A percentile compares a stretch with the other conserved stretches of the same genome.
These are phyloP conservation scores for Ceratobasidium sp. DNA, from an alignment of 1,284 basidiomycete species.

Conservation along the genomic window DNA sequence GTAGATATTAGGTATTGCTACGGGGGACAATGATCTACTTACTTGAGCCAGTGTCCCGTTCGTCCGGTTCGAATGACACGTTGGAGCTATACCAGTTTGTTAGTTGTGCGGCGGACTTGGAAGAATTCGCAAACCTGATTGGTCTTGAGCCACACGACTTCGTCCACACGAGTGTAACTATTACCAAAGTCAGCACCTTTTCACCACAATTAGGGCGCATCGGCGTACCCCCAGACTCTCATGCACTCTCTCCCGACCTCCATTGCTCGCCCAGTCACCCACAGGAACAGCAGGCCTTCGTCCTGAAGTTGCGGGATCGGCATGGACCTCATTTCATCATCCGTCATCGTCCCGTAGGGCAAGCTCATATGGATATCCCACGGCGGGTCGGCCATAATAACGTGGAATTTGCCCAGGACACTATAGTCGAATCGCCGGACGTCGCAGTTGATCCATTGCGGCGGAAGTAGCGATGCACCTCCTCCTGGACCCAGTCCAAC, in stretches of 20 bases:
- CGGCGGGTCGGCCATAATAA: slow-evolving; percentile 98
- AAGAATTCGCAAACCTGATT: slow-evolving; percentile 69
- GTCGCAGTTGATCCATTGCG: slow-evolving; percentile 98
- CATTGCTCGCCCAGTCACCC: slow-evolving; percentile 99
- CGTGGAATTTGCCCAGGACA: slow-evolving; percentile 95
- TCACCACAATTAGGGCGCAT: neutral
- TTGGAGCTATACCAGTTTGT: slow-evolving; percentile 66
- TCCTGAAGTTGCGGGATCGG: slow-evolving; percentile 93
- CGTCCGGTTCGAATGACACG: slow-evolving; percentile 95
- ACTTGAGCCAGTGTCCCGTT: slow-evolving; percentile 95
- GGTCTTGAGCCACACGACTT: slow-evolving; percentile 98
- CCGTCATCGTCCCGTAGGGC: slow-evolving; percentile 98
- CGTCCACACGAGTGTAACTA: slow-evolving; percentile 88
- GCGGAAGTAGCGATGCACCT: slow-evolving; percentile 56
- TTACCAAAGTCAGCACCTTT: neutral
- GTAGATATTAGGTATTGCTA: neutral
- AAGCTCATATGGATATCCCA: slow-evolving; percentile 99
- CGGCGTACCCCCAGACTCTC: slow-evolving; percentile 79
- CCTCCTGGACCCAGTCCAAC: slow-evolving; percentile 72
- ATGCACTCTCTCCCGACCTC: slow-evolving; percentile 94
- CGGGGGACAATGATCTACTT: slow-evolving; percentile 27
- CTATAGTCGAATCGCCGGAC: slow-evolving; percentile 90
- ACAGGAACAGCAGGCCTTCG: slow-evolving; percentile 93
- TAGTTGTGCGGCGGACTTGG: too few relatives aligned
- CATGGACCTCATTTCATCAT: slow-evolving; percentile 98